Evolutionary conservation across 768 basidiomycete genomes (phyloP).

Genomic region (Russula sp.): DNA sequence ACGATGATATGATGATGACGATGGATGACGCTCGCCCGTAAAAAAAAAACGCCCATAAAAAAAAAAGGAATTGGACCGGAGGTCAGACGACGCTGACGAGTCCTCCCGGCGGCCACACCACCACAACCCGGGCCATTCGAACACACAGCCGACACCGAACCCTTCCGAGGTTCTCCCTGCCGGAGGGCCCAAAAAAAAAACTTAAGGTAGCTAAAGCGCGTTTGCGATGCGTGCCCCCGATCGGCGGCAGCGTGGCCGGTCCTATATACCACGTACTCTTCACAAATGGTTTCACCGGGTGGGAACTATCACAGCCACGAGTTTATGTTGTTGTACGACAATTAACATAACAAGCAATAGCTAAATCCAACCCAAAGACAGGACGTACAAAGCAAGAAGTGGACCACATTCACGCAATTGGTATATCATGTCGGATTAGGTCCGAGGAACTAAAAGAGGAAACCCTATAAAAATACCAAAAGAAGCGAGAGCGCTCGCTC

Average conservation of each 20-base stretch:
- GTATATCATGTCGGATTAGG: neutral
- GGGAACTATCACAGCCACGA: neutral
- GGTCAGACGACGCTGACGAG: too few relatives aligned
- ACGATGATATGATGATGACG: neutral
- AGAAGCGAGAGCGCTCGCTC: neutral
- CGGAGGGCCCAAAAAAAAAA: neutral
- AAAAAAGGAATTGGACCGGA: neutral
- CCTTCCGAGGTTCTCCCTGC: neutral
- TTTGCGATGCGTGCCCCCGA: constrained; percentile 8
- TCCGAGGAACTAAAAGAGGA: neutral
- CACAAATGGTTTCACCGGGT: constrained; percentile 2
- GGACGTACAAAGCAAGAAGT: neutral
- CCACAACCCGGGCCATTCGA: too few relatives aligned
- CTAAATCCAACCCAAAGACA: neutral
- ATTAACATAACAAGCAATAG: neutral
- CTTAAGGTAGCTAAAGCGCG: neutral
- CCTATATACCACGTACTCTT: neutral
- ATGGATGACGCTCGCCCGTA: too few relatives aligned
- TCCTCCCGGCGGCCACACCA: too few relatives aligned
- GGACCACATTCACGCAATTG: neutral
- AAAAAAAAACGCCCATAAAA: neutral
- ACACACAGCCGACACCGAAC: neutral
- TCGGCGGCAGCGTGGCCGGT: constrained; percentile 7
- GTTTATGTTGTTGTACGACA: neutral
- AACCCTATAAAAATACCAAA: neutral